Evolutionary conservation across 2,329 filamentous ascomycete species (phyloP).

Genomic region (Alternaria brassicicola): DNA sequence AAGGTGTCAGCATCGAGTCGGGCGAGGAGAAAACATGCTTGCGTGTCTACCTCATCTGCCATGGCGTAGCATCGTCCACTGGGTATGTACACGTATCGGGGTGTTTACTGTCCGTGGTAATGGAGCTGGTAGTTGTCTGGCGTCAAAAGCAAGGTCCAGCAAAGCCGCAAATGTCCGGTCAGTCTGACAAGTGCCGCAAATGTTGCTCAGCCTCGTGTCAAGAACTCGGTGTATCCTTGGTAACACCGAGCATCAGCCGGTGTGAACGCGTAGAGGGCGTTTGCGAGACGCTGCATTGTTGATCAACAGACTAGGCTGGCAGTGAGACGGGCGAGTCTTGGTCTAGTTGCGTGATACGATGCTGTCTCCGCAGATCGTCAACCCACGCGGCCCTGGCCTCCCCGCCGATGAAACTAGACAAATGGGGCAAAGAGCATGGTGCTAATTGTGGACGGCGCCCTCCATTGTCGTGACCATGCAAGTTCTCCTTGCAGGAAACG

Average conservation of each 20-base stretch:
- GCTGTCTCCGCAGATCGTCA: background rate
- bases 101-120: background rate
- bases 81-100: background rate
- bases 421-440: background rate
- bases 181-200: constrained; percentile 13
- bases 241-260: background rate
- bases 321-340: background rate
- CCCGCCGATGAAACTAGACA: background rate
- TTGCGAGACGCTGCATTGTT: background rate
- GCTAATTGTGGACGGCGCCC: background rate
- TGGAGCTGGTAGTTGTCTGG: background rate
- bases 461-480: background rate
- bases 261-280: background rate
- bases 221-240: constrained; percentile 9
- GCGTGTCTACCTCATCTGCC: constrained; percentile 21
- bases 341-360: background rate
- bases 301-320: background rate
- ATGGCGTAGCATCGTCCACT: constrained; percentile 19
- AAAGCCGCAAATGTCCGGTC: background rate
- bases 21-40: background rate
- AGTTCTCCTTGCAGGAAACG: background rate
- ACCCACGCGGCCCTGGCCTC: background rate
- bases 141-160: constrained; percentile 1
- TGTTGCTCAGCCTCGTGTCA: constrained; percentile 19
- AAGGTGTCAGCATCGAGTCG: constrained; percentile 5